These are phyloP conservation scores for Miscanthus lutarioriparius DNA, from an alignment of 176 grass and related monocot species.

Conservation along the genomic window DNA sequence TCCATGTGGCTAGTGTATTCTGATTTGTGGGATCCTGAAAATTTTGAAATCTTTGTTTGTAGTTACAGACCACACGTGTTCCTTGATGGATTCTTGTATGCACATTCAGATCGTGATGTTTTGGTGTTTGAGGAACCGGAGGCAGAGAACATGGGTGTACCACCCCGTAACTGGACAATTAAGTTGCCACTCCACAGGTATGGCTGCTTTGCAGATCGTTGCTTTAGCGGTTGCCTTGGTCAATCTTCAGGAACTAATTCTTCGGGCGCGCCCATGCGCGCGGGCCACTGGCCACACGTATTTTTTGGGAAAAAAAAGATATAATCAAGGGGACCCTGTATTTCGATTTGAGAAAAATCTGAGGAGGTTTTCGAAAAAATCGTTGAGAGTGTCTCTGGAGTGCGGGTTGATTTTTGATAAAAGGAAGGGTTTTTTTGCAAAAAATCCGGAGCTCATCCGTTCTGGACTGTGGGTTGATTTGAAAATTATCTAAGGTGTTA, in stretches of 20 bases:
- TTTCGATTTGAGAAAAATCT: no score
- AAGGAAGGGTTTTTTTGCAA: no score
- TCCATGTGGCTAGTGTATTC: background rate
- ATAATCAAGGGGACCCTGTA: no score
- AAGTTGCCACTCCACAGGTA: constrained; percentile 3
- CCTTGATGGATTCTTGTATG: background rate
- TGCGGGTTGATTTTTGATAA: no score
- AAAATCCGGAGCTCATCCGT: no score
- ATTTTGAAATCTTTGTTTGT: background rate
- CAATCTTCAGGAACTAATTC: constrained; percentile 32
- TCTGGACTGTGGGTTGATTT: no score
- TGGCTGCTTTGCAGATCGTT: background rate
- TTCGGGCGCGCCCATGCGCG: no score
- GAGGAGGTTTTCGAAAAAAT: no score
- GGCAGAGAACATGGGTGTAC: background rate
- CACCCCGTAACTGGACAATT: background rate
- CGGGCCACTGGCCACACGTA: no score
- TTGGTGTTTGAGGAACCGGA: background rate
- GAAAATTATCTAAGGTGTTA: no score
- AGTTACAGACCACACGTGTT: background rate
- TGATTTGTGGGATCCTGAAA: background rate
- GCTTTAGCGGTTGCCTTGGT: constrained; percentile 19
- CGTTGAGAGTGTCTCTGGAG: no score
- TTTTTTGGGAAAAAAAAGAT: no score
- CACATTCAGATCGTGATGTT: background rate